These are phyloP conservation scores for Tolypocladium tropicale DNA, from an alignment of 2,329 filamentous ascomycete species.

Conservation along the genomic window DNA sequence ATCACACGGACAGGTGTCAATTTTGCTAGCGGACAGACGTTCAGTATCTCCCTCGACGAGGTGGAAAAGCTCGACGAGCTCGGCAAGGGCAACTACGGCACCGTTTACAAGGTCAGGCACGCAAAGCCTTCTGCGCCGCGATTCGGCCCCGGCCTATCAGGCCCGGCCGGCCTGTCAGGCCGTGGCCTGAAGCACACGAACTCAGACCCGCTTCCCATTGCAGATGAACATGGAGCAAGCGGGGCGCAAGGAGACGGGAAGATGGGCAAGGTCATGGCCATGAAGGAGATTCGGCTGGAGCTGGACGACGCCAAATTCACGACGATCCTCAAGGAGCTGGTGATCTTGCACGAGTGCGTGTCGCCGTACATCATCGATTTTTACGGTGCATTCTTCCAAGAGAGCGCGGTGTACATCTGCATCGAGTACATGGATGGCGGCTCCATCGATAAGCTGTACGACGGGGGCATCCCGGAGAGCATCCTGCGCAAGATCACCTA, in stretches of 20 bases:
- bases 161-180: conserved; percentile 38
- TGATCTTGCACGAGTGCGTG: conserved; percentile 88
- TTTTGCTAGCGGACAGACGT: conserved; percentile 80
- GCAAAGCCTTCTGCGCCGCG: conserved; percentile 51
- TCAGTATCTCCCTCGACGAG: conserved; percentile 91
- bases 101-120: conserved; percentile 93
- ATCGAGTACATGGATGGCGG: conserved; percentile 99
- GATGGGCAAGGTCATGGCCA: conserved; percentile 84
- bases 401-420: conserved; percentile 97
- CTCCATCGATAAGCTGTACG: conserved; percentile 92
- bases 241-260: conserved; percentile 31
- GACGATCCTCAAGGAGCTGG: conserved; percentile 93
- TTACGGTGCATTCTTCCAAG: conserved; percentile 97
- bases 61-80: conserved; percentile 88
- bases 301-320: conserved; percentile 94
- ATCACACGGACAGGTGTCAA: conserved; percentile 86
- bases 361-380: conserved; percentile 98
- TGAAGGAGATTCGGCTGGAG: conserved; percentile 97
- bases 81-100: conserved; percentile 96
- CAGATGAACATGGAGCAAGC: conserved; percentile 16
- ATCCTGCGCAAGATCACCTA: conserved; percentile 85
- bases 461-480: conserved; percentile 78
- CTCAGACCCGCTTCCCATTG: conserved; percentile 22
- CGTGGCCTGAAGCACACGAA: conserved; percentile 27
- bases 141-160: conserved; percentile 47